phyloP scores from a whole-genome alignment of 108 stramenopile species.

The Fistulifera solaris region DNA sequence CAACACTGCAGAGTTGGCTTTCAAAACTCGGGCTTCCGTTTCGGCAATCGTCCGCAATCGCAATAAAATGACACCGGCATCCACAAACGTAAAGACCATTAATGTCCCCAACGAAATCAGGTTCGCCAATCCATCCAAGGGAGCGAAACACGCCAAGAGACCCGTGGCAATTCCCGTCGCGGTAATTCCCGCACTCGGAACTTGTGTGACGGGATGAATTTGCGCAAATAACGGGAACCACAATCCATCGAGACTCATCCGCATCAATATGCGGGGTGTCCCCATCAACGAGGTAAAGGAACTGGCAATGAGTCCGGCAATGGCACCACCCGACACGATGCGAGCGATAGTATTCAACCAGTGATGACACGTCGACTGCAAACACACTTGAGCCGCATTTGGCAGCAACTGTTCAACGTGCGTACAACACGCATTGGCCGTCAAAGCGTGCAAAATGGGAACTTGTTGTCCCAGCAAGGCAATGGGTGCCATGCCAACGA shows the following conservation, averaged over 20 bases:
- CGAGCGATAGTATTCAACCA: slow-evolving; percentile 9
- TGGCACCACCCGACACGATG: slow-evolving; percentile 35
- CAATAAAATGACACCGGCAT: slow-evolving; percentile 49
- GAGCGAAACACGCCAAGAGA: slow-evolving; percentile 40
- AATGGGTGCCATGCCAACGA: slow-evolving; percentile 81
- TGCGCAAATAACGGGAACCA: slow-evolving; percentile 64
- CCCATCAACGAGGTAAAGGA: slow-evolving; percentile 37
- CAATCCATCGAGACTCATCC: slow-evolving; percentile 83
- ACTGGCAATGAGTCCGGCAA: slow-evolving; percentile 38
- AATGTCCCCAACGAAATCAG: slow-evolving; percentile 50
- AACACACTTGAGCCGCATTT: not conserved
- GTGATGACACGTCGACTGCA: not conserved
- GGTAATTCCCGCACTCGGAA: slow-evolving; percentile 34
- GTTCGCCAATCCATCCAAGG: slow-evolving; percentile 47
- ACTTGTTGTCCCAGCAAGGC: slow-evolving; percentile 27
- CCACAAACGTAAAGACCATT: slow-evolving; percentile 53
- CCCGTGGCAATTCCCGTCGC: slow-evolving; percentile 43
- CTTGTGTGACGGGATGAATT: slow-evolving; percentile 40
- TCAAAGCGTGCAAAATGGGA: slow-evolving; percentile 41
- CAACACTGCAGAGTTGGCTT: too few relatives aligned
- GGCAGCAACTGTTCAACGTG: slow-evolving; percentile 19
- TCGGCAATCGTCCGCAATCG: slow-evolving; percentile 10
- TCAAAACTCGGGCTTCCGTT: too few relatives aligned
- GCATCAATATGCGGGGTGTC: slow-evolving; percentile 40
- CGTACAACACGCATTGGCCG: slow-evolving; percentile 43